Percentiles rank a stretch among this genome's conserved stretches.
Conservation (phyloP, 768 basidiomycete genomes). For the Gloeostereum incarnatum region DNA sequence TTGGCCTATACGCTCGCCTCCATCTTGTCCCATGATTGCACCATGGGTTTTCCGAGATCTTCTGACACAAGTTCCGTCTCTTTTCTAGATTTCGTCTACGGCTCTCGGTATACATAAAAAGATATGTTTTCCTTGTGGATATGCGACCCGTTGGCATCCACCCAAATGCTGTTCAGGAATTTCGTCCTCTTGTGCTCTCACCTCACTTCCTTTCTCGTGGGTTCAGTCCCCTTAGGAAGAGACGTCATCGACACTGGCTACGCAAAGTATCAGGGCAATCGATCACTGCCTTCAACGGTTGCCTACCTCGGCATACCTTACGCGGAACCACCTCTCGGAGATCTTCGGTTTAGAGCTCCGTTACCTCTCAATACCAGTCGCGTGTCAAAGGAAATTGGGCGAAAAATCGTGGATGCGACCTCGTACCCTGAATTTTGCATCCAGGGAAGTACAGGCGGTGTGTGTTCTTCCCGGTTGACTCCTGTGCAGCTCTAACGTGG, state of each 20-base stretch:
- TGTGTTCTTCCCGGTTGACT: constrained; percentile 5
- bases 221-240: too few species aligned
- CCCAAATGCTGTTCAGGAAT: too few species aligned
- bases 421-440: constrained; percentile 49
- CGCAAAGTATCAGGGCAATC: constrained; percentile 46
- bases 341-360: constrained; percentile 43
- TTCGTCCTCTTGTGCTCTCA: too few species aligned
- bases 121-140: too few species aligned
- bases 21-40: too few species aligned
- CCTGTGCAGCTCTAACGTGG: neutral
- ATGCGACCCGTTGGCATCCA: too few species aligned
- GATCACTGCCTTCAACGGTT: constrained; percentile 39
- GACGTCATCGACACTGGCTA: constrained; percentile 48
- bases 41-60: too few species aligned
- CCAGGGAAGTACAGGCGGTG: constrained; percentile 45
- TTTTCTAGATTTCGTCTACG: too few species aligned
- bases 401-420: constrained; percentile 38
- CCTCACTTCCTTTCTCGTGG: too few species aligned
- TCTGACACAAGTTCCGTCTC: too few species aligned
- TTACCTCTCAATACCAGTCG: constrained; percentile 40
- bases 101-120: too few species aligned
- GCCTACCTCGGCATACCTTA: constrained; percentile 53
- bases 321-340: constrained; percentile 47
- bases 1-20: too few species aligned
- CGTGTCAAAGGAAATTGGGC: constrained; percentile 22